phyloP scores from a whole-genome alignment of 768 basidiomycete genomes.

The Infundibulicybe gibba region DNA sequence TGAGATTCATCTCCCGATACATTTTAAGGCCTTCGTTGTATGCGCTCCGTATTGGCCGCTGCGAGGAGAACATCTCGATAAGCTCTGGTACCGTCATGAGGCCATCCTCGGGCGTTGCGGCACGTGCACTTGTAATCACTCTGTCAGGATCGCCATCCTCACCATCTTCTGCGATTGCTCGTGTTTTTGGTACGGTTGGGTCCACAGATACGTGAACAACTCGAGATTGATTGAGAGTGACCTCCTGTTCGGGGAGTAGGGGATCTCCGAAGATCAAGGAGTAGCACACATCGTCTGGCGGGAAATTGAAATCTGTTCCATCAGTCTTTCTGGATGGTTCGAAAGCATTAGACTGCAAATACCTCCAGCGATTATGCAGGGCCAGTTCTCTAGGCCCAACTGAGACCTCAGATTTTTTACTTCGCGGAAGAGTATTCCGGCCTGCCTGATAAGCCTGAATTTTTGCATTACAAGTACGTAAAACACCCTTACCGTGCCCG shows the following conservation, averaged over 20 bases:
- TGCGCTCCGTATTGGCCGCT: conserved; percentile 51
- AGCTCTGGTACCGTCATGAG: conserved; percentile 63
- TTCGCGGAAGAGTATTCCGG: conserved; percentile 68
- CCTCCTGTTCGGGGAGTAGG: conserved; percentile 51
- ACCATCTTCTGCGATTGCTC: conserved; percentile 36
- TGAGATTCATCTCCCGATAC: conserved; percentile 10
- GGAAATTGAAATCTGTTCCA: conserved; percentile 81
- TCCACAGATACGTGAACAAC: conserved; percentile 74
- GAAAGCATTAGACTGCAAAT: conserved; percentile 9
- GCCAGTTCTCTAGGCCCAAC: conserved; percentile 52
- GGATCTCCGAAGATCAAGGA: conserved; percentile 65
- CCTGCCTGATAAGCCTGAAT: conserved; percentile 53
- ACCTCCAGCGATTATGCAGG: conserved; percentile 86
- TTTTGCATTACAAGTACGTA: neutral
- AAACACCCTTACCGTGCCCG: conserved; percentile 52
- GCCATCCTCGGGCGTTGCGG: conserved; percentile 57
- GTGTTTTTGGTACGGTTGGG: conserved; percentile 38
- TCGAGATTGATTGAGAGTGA: conserved; percentile 54
- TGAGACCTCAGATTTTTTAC: conserved; percentile 50
- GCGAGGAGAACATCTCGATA: conserved; percentile 34
- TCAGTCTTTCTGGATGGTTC: conserved; percentile 1
- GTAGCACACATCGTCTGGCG: conserved; percentile 81
- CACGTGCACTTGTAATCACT: conserved; percentile 72
- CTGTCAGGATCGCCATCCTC: conserved; percentile 61
- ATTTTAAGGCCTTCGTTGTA: conserved; percentile 56